Base-by-base conservation (phyloP, 1,139 yeast genomes). In the Chernovozyma sophiae-reginae region DNA sequence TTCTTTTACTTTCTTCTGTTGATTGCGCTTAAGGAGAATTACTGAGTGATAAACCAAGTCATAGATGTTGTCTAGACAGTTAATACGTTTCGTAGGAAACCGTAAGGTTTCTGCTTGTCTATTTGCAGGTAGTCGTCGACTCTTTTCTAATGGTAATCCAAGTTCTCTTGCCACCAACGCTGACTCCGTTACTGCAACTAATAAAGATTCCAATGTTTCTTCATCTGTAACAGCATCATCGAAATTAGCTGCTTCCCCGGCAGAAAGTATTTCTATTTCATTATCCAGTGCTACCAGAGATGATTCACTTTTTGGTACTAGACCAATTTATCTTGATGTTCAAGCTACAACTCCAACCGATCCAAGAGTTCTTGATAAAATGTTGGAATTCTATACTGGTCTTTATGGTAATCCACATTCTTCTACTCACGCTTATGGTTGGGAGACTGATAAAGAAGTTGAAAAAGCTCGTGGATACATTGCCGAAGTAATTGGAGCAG, bases 321-420 rank as follows among this genome's bases (percentile, higher is more conserved):
- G 96, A 51, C 97, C 97, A 4, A 90, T 90, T 43, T 90, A 90
- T 60, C 68, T 90, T 56, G 97, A 90, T 56, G 87, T 89, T 75
- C 97, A 90, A 60, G 97, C 98, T 22, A 92, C 99, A 0, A 92
- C 99, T 0, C 98, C 97, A 13, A 86, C 95, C 3, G 99, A 92
- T 56, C 98, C 98, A 26, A 74, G 99, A 43, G 99, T 92, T 5
- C 67, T 94, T 51, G 99, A 92, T 59, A 85, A 79, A 50, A 92
- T 94, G 98, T 65, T 94, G 52, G 83, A 80, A 52, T 92, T 84
- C 58, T 89, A 81, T 62, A 90, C 97, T 3, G 97, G 97, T 12
- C 72, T 86, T 41, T 92, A 89, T 56, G 99, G 99, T 40, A 92
- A 92, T 60, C 98, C 98, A 12, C 99, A 92, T 61, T 87, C 97